Base-by-base conservation (phyloP, 2,329 filamentous ascomycete genomes). In the Ascosphaera aggregata region DNA sequence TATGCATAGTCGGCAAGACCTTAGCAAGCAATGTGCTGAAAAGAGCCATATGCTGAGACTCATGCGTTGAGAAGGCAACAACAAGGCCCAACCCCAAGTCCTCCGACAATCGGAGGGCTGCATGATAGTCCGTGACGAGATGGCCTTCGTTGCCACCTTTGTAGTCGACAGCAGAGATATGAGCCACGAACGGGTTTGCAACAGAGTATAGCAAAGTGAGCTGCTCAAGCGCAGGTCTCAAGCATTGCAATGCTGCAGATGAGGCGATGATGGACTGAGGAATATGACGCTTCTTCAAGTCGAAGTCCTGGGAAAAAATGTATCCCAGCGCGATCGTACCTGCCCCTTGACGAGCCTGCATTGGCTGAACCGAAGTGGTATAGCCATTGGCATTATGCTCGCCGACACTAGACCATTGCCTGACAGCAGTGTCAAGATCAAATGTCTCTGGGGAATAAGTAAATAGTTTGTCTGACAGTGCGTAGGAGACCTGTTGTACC, bases 291-390 rank as follows among this genome's bases (percentile, higher is more conserved):
- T 89, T 94, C 63, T 71, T 73, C 51, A 93, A 60, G 56, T 95
- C 85, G 52, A 93, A 94, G 60, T 98, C 89, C 51, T 82, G 81
- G 43, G 85, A 94, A 67, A 95, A 98, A 56, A 95, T 80, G 62
- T 98, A 98, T 41, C 89, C 89, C 37, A 98, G 69, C 17, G 89
- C 84, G 53, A 95, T 79, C 46, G 80, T 75, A 41, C 86, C 89
- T 39, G 89, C 89, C 42, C 89, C 89, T 41, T 78, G 72, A 40
- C 89, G 71, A 34, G 85, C 91, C 64, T 98, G 79, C 52, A 94
- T 72, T 18, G 79, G 63, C 43, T 85, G 67, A 36, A 95, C 72
- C 11, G 73, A 65, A 37, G 89, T 86, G 44, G 73, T 61, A 53
- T 85, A 79, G 49, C 81, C 81, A 60, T 85, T 74, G 45, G 77